phyloP scores from a whole-genome alignment of 345 rosid species.

The Murraya paniculata region DNA sequence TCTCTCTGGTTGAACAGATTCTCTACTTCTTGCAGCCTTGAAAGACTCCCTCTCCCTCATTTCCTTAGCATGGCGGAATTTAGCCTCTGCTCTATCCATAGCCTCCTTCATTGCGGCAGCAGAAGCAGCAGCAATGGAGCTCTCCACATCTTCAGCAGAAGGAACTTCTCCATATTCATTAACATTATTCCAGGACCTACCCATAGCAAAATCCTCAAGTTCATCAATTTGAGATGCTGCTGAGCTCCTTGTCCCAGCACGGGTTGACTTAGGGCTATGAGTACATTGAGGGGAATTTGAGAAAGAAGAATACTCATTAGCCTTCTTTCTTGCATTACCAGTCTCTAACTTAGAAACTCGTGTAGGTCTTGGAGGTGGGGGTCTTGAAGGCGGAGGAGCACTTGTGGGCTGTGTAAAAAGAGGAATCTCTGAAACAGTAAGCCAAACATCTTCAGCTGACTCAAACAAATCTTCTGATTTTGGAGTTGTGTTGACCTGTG shows the following conservation, averaged over 20 bases:
- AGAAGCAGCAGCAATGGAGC: conserved; percentile 77
- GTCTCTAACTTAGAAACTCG: conserved; percentile 40
- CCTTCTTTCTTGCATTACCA: conserved; percentile 48
- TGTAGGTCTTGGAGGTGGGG: conserved; percentile 92
- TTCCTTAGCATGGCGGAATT: conserved; percentile 79
- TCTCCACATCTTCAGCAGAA: conserved; percentile 57
- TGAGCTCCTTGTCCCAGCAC: conserved; percentile 38
- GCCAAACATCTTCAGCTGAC: conserved; percentile 78
- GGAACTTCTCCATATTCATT: conserved; percentile 45
- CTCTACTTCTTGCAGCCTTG: conserved; percentile 69
- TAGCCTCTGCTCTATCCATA: conserved; percentile 96
- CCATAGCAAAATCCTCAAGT: conserved; percentile 68
- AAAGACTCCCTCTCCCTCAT: conserved; percentile 79
- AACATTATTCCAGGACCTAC: conserved; percentile 37
- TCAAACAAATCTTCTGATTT: conserved; percentile 52
- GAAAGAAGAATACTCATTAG: conserved; percentile 42
- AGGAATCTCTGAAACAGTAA: conserved; percentile 90
- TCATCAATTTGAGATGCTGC: conserved; percentile 68
- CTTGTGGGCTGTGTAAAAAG: conserved; percentile 77
- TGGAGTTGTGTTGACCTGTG: conserved; percentile 36
- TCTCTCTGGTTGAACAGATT: conserved; percentile 46
- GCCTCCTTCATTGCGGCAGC: conserved; percentile 99
- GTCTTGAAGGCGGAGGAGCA: conserved; percentile 95
- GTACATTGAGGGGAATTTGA: conserved; percentile 48
- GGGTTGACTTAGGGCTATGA: conserved; percentile 39